Evolutionary conservation across 1,284 basidiomycete species (phyloP), one percentile per base, ranked within the genome.

Genomic region (Termitomyces sp.): DNA sequence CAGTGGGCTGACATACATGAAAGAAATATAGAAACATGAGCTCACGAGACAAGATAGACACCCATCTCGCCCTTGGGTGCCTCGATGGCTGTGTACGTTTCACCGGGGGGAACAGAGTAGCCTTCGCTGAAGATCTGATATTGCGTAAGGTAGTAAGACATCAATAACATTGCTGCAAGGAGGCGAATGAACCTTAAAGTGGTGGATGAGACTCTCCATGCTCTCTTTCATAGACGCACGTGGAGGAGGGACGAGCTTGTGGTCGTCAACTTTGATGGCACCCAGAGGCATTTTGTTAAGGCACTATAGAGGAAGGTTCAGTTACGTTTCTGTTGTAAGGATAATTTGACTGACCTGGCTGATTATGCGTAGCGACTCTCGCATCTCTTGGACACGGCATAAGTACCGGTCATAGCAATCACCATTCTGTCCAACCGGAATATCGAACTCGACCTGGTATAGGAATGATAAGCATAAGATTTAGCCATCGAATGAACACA

Each of bases 41-140:
- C 54, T 46, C 24, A 88, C 80, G 92, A 95, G 58, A 97, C 92
- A 52, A 97, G 85, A 75, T 94, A 97, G 53, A 98, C 94, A 61
- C 81, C 94, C 95, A 98, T 98, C 76, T 98, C 94, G 58, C 95
- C 95, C 77, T 99, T 99, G 54, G 95, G 96, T 17, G 96, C 96
- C 75, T 99, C 96, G 64, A 99, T 98, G 4, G 96, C 94, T 53
- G 85, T 86, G 77, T 99, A 99, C 0, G 96, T 99, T 78, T 99
- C 96, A 33, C 96, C 88, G 17, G 95, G 91, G 15, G 96, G 96
- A n/a, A 98, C 96, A 30, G 91, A 91, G 77, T 94, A 99, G 19
- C 96, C 96, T 73, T 99, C 95, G 54, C 90, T 94, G 79, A 96
- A 98, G 64, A 95, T 79, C 88, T 90, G 47, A 54, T 26, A 41